Percentiles rank a stretch among this genome's conserved stretches.
These are phyloP conservation scores for Anaeromyces robustus DNA, from an alignment of 192 early-diverging fungal genomes.

Conservation along the genomic window DNA sequence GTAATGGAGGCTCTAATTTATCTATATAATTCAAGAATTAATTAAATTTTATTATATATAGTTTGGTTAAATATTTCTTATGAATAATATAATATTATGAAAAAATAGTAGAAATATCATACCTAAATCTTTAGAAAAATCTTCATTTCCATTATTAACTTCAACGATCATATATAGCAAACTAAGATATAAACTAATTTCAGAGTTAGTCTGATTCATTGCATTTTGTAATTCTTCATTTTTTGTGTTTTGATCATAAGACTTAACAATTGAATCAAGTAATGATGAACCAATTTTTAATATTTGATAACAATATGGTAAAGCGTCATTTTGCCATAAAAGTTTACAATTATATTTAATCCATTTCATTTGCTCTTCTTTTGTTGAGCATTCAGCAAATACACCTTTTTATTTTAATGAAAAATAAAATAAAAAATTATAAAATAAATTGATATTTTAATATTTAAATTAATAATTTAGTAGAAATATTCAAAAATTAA, in stretches of 20 bases:
- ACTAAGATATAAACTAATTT: conserved; percentile 31
- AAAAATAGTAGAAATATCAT: neutral
- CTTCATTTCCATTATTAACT: conserved; percentile 24
- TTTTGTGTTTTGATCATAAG: conserved; percentile 1
- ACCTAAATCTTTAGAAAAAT: conserved; percentile 33
- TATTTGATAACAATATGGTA: conserved; percentile 35
- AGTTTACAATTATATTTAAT: conserved; percentile 42
- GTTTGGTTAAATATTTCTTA: too few species aligned
- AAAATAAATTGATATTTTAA: too few species aligned
- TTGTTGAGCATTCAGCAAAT: conserved; percentile 11
- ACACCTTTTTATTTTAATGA: conserved; percentile 10
- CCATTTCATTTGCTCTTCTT: conserved; percentile 26
- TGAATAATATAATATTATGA: too few species aligned
- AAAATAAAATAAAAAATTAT: too few species aligned
- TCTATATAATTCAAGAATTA: too few species aligned
- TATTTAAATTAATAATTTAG: too few species aligned
- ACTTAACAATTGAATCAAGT: conserved; percentile 23
- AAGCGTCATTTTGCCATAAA: conserved; percentile 33
- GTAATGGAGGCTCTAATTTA: conserved; percentile 20
- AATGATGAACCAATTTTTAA: conserved; percentile 32
- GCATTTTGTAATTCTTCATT: conserved; percentile 14
- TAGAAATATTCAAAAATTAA: too few species aligned
- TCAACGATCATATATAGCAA: conserved; percentile 48
- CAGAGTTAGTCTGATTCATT: conserved; percentile 20
- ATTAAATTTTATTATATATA: too few species aligned